Conservation (phyloP, 129 eudicot genomes). For the Erigeron canadensis region DNA sequence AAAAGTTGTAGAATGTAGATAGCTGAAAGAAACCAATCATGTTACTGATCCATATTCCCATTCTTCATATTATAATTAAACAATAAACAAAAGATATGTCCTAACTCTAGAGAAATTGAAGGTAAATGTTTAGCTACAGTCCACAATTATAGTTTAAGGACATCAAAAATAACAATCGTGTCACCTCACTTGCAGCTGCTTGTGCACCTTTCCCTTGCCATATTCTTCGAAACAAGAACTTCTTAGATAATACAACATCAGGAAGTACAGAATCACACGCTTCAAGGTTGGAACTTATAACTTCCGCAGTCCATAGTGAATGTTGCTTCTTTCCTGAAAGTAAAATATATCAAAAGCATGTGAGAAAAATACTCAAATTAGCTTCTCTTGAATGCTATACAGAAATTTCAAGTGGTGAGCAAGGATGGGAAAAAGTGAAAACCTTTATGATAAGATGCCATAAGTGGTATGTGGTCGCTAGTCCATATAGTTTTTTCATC, state of each 20-base stretch:
- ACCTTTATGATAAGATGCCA: conserved; percentile 95
- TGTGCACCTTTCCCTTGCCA: conserved; percentile 97
- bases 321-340: conserved; percentile 82
- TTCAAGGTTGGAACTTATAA: conserved; percentile 43
- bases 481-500: conserved; percentile 97
- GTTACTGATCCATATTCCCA: conserved; percentile 1
- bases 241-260: conserved; percentile 44
- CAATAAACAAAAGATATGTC: not conserved
- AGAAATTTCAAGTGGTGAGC: conserved; percentile 3
- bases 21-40: too few species aligned
- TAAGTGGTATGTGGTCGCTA: conserved; percentile 70
- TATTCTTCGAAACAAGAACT: conserved; percentile 71
- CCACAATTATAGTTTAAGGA: conserved; percentile 7
- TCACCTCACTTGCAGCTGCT: conserved; percentile 92
- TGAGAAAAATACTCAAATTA: conserved; percentile 21
- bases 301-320: conserved; percentile 82
- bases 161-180: conserved; percentile 25
- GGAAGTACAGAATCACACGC: conserved; percentile 37
- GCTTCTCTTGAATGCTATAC: not conserved
- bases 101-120: too few species aligned
- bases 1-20: too few species aligned
- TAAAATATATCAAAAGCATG: conserved; percentile 18
- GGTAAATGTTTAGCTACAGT: too few species aligned
- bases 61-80: not conserved
- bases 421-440: conserved; percentile 13